Evolutionary conservation across 1,284 basidiomycete genomes (phyloP).

Genomic region (Cutaneotrichosporon cavernicola): DNA sequence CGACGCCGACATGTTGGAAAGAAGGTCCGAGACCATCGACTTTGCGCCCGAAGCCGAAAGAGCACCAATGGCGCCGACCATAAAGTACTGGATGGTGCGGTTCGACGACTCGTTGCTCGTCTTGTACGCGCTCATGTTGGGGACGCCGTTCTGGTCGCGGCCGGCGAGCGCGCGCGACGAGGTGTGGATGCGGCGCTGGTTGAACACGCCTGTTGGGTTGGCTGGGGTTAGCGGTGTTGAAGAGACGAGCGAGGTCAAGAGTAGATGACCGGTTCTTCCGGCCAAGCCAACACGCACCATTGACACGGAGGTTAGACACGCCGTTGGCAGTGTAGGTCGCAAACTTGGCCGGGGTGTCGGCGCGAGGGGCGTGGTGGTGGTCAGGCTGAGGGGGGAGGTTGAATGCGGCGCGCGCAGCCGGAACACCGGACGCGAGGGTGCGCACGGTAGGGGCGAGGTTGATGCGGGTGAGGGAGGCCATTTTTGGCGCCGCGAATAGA

Average conservation of each 20-base stretch:
- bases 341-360: conserved; percentile 68
- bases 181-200: conserved; percentile 63
- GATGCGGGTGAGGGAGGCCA: conserved; percentile 53
- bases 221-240: conserved; percentile 37
- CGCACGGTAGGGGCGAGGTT: conserved; percentile 79
- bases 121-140: conserved; percentile 84
- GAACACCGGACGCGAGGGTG: conserved; percentile 78
- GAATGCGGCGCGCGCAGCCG: conserved; percentile 93
- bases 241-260: too few species aligned
- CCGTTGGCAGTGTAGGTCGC: conserved; percentile 58
- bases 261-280: not conserved
- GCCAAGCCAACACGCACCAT: conserved; percentile 60
- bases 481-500: conserved; percentile 22
- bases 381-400: conserved; percentile 70
- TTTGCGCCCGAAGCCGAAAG: conserved; percentile 93
- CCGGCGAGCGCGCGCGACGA: conserved; percentile 54
- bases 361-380: conserved; percentile 59
- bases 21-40: conserved; percentile 89
- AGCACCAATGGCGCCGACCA: conserved; percentile 94
- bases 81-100: conserved; percentile 91
- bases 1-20: conserved; percentile 93
- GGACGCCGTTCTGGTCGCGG: conserved; percentile 63
- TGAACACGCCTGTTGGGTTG: conserved; percentile 57
- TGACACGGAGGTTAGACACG: conserved; percentile 60
- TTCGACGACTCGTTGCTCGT: conserved; percentile 67